A percentile compares a stretch with the other conserved stretches of the same genome.
These are phyloP conservation scores for Calocybe cyanea DNA, from an alignment of 768 basidiomycete genomes.

Conservation along the genomic window DNA sequence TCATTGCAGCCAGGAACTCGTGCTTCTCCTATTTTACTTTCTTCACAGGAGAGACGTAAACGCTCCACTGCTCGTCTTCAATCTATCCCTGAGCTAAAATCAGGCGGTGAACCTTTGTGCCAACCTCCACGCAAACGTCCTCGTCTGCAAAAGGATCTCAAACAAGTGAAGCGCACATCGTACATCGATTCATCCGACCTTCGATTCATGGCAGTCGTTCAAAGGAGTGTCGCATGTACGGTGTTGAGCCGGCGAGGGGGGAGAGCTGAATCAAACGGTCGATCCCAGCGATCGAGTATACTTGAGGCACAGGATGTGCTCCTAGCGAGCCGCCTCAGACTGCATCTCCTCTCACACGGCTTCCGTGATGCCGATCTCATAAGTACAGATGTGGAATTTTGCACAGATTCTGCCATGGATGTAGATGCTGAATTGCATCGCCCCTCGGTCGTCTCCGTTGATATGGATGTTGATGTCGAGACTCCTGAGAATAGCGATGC, in stretches of 20 bases:
- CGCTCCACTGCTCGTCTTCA: conserved; percentile 11
- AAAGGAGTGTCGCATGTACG: conserved; percentile 16
- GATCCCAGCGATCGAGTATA: background rate
- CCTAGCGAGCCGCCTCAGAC: conserved; percentile 18
- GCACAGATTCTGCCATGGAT: conserved; percentile 8
- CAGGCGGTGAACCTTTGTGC: conserved; percentile 2
- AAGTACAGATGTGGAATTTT: conserved; percentile 9
- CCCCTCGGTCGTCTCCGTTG: conserved; percentile 10
- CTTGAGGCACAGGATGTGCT: conserved; percentile 16
- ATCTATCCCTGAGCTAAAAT: background rate
- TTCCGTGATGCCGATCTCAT: conserved; percentile 11
- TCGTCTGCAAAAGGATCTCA: conserved; percentile 13
- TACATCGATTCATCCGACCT: conserved; percentile 13
- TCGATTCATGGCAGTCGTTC: conserved; percentile 16
- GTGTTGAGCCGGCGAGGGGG: conserved; percentile 9
- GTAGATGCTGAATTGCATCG: conserved; percentile 7
- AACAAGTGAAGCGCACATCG: conserved; percentile 4
- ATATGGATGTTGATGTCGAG: conserved; percentile 21
- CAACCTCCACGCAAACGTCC: conserved; percentile 21
- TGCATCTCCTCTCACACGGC: conserved; percentile 14
- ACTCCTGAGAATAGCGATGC: background rate
- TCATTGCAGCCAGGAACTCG: conserved; percentile 8
- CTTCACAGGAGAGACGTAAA: conserved; percentile 13
- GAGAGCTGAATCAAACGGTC: background rate
- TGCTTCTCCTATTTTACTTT: background rate